Evolutionary conservation across 1,139 yeast genomes (phyloP), one percentile per base, ranked within the genome.

Genomic region (Diutina pseudorugosa): DNA sequence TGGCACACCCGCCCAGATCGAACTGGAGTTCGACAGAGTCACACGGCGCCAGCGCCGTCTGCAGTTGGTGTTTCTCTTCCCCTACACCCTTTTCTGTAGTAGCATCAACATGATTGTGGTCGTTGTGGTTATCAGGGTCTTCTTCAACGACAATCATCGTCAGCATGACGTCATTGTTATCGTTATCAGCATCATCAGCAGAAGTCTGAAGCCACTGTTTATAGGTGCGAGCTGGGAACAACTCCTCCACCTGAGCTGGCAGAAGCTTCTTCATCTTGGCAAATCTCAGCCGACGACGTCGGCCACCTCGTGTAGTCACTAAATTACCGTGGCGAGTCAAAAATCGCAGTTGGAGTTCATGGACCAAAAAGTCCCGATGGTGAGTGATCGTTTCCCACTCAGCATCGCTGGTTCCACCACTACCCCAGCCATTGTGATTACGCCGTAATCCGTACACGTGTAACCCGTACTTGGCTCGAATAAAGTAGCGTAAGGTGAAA

Each of bases 1-100:
- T 84, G 19, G 93, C 91, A 71, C 95, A 87, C 3, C 79, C 67
- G n/a, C 89, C 93, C 0, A 88, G 82, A 41, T 82, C 78, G 59
- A 72, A 82, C 61, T 79, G 86, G 50, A 75, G 66, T 44, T 70
- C 77, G 16, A 8, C n/a, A 2, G 36, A 30, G 36, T 30, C 60
- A 61, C 16, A 50, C 53, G 25, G 12, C 36, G 36, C 33, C 48
- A 44, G 48, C 48, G 23, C 33, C 36, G 16, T 9, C 7, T 8
- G 16, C 36, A 6, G 16, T 11, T 11, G n/a, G 4, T 14, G 9
- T n/a, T 16, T 36, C 5, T 8, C 9, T 18, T n/a, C 49, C 16
- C 5, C n/a, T 5, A 8, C n/a, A 7, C 11, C 40, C 11, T 18
- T 41, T 2, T 1, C 16, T 4, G 8, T 36, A 6, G 19, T 8